Evolutionary conservation across 2,329 filamentous ascomycete genomes (phyloP).

Genomic region (Cryphonectria parasitica): DNA sequence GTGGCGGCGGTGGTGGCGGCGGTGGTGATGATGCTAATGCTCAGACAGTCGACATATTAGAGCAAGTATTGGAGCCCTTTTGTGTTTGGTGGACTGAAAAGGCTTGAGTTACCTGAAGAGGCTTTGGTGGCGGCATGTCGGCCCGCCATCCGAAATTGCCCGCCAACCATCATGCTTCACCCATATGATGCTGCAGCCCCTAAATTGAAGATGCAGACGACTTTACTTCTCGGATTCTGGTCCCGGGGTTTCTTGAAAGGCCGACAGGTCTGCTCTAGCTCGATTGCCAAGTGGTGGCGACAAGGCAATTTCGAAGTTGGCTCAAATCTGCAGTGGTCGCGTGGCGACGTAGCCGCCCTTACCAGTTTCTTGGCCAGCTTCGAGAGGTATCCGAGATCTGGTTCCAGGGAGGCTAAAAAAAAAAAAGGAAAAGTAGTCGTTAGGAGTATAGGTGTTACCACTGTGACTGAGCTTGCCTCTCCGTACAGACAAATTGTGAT

Average conservation of each 20-base stretch:
- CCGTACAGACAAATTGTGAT: neutral
- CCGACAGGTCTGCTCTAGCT: slow-evolving; percentile 6
- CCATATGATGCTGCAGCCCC: slow-evolving; percentile 24
- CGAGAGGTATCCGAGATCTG: neutral
- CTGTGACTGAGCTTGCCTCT: neutral
- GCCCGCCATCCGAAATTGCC: slow-evolving; percentile 28
- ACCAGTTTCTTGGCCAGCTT: neutral
- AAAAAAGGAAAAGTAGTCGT: neutral
- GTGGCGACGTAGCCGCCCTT: neutral
- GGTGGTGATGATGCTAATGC: slow-evolving; percentile 19
- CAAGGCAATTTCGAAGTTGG: neutral
- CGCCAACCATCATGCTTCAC: slow-evolving; percentile 23
- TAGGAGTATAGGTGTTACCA: neutral
- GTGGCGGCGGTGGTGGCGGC: slow-evolving; percentile 8
- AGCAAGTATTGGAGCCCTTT: slow-evolving; percentile 7
- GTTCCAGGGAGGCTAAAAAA: neutral
- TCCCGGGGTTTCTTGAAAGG: neutral
- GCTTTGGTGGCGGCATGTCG: slow-evolving; percentile 20
- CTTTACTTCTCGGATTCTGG: neutral
- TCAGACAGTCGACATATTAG: neutral
- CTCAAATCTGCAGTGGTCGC: slow-evolving; percentile 8
- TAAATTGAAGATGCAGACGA: neutral
- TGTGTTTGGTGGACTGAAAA: slow-evolving; percentile 19
- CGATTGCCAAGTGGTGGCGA: slow-evolving; percentile 8
- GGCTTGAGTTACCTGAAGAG: slow-evolving; percentile 13